Evolutionary conservation across 257 asterid species (phyloP).

Genomic region (Perilla frutescens): DNA sequence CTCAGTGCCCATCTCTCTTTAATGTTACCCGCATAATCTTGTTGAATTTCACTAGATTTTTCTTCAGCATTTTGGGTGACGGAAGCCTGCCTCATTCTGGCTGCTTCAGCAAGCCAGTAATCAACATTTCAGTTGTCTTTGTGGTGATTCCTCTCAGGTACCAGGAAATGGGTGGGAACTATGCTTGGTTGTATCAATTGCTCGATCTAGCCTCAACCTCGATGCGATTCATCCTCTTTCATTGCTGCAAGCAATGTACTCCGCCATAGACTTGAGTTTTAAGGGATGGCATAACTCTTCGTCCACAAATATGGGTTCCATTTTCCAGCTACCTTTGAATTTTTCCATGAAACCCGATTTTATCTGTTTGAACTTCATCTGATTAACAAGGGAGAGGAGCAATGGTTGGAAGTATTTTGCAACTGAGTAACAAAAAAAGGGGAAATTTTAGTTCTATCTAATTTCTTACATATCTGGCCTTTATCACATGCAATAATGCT

Average conservation of each 20-base stretch:
- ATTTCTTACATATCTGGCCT: too few relatives aligned
- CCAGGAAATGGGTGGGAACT: constrained; percentile 95
- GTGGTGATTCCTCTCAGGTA: constrained; percentile 86
- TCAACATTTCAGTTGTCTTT: constrained; percentile 84
- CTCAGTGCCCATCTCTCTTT: constrained; percentile 82
- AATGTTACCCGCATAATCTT: constrained; percentile 37
- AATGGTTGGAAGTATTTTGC: neutral
- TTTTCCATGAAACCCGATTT: constrained; percentile 92
- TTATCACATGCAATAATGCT: too few relatives aligned
- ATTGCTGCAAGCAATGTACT: constrained; percentile 60
- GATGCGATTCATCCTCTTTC: constrained; percentile 89
- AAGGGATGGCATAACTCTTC: constrained; percentile 62
- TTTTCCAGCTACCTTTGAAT: constrained; percentile 88
- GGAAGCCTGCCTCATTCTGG: constrained; percentile 57
- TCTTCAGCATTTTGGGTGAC: constrained; percentile 27
- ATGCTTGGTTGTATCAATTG: constrained; percentile 85
- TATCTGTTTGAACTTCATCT: constrained; percentile 91
- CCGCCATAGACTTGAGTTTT: constrained; percentile 62
- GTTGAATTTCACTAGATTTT: constrained; percentile 35
- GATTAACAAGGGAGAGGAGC: constrained; percentile 23
- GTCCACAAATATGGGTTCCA: constrained; percentile 79
- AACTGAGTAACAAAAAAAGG: neutral
- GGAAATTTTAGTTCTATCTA: too few relatives aligned
- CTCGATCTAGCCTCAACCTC: constrained; percentile 65
- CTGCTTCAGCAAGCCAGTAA: constrained; percentile 75